Base-by-base conservation (phyloP, 306 rosid species). In the Cyclanthera cordifolia region DNA sequence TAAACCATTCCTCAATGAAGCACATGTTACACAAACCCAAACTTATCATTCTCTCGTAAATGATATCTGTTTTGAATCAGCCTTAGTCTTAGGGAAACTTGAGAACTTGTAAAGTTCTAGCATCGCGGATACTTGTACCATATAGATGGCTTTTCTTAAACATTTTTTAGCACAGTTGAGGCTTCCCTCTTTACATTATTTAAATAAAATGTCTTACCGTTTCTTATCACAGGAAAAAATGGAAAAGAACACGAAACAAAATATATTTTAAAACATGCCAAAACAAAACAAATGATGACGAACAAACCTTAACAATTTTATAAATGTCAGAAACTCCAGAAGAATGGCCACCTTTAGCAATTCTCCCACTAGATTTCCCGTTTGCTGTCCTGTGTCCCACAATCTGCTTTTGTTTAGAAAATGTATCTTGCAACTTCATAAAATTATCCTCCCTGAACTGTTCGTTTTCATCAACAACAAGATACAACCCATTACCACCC, bases 251-350 rank as follows among this genome's bases (percentile, higher is more conserved):
- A 43, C 24, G 12, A 5, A 73, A 51, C 21, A 55, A 27, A 56
- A 59, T 41, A 63, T 47, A 32, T 17, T 19, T 8, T 41, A 63
- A 39, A 34, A 34, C 41, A 34, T 34, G 7, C 5, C 41, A 9
- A 43, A 51, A 24, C 27, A 14, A 43, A 20, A 68, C 20, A 56
- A 77, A 58, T 50, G 45, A 8, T 34, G 58, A 43, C 60, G 59
- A 24, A 47, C 85, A 59, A 65, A 93, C 96, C 96, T 92, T 92
- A 57, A 92, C 96, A 77, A 92, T 89, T 80, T 89, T 92, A 84
- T 74, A 92, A 32, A 92, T 89, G 67, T 92, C 96, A 7, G 96
- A 89, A 80, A 90, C 93, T n/a, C 89, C 98, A 9, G 86, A 79
- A 12, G 69, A 79, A 76, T 71, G 64, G 57, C 95, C 89, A 21